phyloP scores from a whole-genome alignment of 2,329 filamentous ascomycete genomes.

The Fusarium torulosum region DNA sequence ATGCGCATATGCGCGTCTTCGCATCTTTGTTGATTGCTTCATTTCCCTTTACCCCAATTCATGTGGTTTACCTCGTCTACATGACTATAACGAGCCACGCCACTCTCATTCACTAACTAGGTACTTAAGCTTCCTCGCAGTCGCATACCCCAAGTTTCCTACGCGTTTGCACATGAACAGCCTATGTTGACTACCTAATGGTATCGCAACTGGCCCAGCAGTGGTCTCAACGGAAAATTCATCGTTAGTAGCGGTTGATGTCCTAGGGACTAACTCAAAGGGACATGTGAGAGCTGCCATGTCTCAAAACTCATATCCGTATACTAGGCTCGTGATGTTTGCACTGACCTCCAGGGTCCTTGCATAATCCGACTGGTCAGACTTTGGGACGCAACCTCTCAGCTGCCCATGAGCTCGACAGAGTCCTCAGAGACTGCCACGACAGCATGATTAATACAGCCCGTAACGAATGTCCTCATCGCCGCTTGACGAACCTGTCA shows the following conservation, averaged over 20 bases:
- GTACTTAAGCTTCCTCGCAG: background rate
- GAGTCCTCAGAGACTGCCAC: slow-evolving; percentile 33
- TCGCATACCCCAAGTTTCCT: background rate
- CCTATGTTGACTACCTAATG: background rate
- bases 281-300: slow-evolving; percentile 28
- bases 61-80: slow-evolving; percentile 32
- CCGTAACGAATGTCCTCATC: slow-evolving; percentile 1
- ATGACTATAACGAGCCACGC: slow-evolving; percentile 38
- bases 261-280: slow-evolving; percentile 20
- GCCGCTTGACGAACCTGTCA: slow-evolving; percentile 5
- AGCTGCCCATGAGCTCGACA: slow-evolving; percentile 23
- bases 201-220: background rate
- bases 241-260: slow-evolving; percentile 18
- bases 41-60: slow-evolving; percentile 36
- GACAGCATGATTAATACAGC: slow-evolving; percentile 30
- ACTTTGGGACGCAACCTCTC: slow-evolving; percentile 27
- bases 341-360: slow-evolving; percentile 29
- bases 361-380: slow-evolving; percentile 40
- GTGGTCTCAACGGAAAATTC: slow-evolving; percentile 2
- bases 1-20: slow-evolving; percentile 27
- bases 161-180: background rate
- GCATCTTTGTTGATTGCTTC: slow-evolving; percentile 36
- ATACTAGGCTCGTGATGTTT: slow-evolving; percentile 27
- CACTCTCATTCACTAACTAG: slow-evolving; percentile 16
- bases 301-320: slow-evolving; percentile 34